Evolutionary conservation across 495 filamentous ascomycete species (phyloP).

Genomic region (Barbatosphaeria neglecta): DNA sequence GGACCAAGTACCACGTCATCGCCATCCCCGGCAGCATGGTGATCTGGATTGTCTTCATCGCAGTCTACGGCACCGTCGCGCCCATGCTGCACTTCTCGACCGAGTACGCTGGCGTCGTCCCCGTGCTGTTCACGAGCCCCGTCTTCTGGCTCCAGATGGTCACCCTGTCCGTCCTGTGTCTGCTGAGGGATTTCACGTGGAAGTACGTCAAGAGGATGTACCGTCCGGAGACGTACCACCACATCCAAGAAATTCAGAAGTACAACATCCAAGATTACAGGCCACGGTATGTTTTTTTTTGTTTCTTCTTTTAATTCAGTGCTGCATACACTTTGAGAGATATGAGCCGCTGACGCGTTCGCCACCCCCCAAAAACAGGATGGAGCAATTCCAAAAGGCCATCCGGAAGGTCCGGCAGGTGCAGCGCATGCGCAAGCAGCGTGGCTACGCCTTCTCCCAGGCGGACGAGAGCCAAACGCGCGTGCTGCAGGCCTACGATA

Average conservation of each 20-base stretch:
- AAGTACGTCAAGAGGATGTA: conserved; percentile 93
- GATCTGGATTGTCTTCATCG: conserved; percentile 84
- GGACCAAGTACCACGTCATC: conserved; percentile 96
- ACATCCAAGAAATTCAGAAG: conserved; percentile 99
- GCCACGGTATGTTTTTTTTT: conserved; percentile 47
- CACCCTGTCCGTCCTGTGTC: conserved; percentile 68
- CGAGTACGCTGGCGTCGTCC: conserved; percentile 79
- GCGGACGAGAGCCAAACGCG: conserved; percentile 91
- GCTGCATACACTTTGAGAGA: background rate
- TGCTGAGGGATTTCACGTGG: conserved; percentile 78
- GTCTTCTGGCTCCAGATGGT: conserved; percentile 83
- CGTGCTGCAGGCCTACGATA: conserved; percentile 94
- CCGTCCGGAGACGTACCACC: conserved; percentile 88
- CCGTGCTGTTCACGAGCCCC: conserved; percentile 66
- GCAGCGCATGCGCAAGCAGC: conserved; percentile 98
- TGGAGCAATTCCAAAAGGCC: conserved; percentile 99
- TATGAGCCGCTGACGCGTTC: conserved; percentile 4
- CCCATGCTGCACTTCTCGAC: conserved; percentile 71
- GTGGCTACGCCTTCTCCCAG: conserved; percentile 96
- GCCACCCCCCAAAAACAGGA: conserved; percentile 39
- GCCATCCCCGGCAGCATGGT: conserved; percentile 90
- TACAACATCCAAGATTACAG: conserved; percentile 99
- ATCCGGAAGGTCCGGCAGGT: conserved; percentile 98
- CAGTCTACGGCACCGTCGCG: conserved; percentile 81
- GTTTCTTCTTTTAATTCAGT: background rate